phyloP scores from a whole-genome alignment of 2,329 filamentous ascomycete species.

The Lachnellula hyalina region DNA sequence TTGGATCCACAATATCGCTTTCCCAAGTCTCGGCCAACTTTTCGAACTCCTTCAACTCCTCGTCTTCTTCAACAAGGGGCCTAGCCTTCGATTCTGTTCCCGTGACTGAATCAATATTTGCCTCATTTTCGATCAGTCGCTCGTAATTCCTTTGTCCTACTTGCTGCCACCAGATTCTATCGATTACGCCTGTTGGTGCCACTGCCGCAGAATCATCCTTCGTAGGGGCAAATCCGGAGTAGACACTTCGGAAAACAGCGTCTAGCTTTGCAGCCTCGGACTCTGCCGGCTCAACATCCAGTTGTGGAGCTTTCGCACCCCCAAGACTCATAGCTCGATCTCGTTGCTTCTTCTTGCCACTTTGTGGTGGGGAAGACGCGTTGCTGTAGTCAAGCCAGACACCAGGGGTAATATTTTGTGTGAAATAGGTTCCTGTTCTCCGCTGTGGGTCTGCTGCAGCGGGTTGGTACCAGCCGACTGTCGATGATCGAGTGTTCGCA shows the following conservation, averaged over 20 bases:
- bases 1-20: conserved; percentile 52
- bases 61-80: conserved; percentile 14
- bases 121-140: conserved; percentile 46
- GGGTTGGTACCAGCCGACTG: conserved; percentile 43
- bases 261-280: conserved; percentile 64
- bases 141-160: conserved; percentile 61
- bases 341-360: conserved; percentile 58
- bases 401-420: conserved; percentile 59
- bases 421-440: conserved; percentile 55
- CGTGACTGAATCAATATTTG: conserved; percentile 9
- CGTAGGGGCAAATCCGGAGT: conserved; percentile 73
- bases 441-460: conserved; percentile 22
- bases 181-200: conserved; percentile 61
- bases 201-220: conserved; percentile 69
- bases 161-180: conserved; percentile 72
- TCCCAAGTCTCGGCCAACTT: conserved; percentile 55
- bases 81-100: conserved; percentile 1
- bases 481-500: conserved; percentile 53
- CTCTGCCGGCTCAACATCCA: conserved; percentile 42
- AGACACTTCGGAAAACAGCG: conserved; percentile 68
- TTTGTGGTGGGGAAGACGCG: conserved; percentile 50
- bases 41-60: conserved; percentile 38
- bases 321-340: conserved; percentile 66
- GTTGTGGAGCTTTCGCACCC: conserved; percentile 50
- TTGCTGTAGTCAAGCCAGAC: conserved; percentile 68